Base-by-base conservation (phyloP, 139 green algal genomes). In the Medakamo hakoo region DNA sequence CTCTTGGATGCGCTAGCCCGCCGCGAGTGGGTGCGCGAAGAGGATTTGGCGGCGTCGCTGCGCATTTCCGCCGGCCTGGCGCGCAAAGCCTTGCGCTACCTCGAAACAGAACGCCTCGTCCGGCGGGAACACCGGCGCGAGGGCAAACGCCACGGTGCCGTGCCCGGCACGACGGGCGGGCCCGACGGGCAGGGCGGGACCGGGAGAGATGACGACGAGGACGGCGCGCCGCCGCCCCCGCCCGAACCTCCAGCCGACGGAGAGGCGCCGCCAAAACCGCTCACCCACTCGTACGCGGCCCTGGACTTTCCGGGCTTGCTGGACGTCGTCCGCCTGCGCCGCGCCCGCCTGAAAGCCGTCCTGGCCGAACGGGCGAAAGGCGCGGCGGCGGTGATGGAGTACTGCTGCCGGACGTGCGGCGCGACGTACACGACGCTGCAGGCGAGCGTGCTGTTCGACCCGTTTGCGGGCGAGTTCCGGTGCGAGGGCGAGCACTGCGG, bases 81-180 rank as follows among this genome's bases (percentile, higher is more conserved):
- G 16, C 40, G 40, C 40, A 58, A 48, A 0, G 65, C 65, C 23
- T 56, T 76, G 66, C 49, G 67, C 23, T 71, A 71, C 66, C 65
- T 78, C 27, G 67, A 78, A 63, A 27, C 16, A 0, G 72, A 73
- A 63, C 58, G 60, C 28, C 40, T 78, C 29, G 58, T 78, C 9
- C 9, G 9, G 9, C 40, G 40, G 9, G 40, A 52, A 16, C 40
- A 52, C 40, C 9, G 40, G 40, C 9, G 16, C 9, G 40, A 52
- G 40, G 40, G n/a, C n/a, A n/a, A n/a, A n/a, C n/a, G n/a, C 40
- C 9, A 16, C 40, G 40, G 16, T 9, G 40, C 40, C 40, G 40
- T 21, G 40, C 9, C 9, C 40, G 40, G 40, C 9, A 16, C 40
- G 16, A 16, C 9, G 9, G 40, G 40, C 40, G 40, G 40, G 9